These are phyloP conservation scores for Saussurea involucrata DNA, from an alignment of 129 eudicot species.

Conservation along the genomic window DNA sequence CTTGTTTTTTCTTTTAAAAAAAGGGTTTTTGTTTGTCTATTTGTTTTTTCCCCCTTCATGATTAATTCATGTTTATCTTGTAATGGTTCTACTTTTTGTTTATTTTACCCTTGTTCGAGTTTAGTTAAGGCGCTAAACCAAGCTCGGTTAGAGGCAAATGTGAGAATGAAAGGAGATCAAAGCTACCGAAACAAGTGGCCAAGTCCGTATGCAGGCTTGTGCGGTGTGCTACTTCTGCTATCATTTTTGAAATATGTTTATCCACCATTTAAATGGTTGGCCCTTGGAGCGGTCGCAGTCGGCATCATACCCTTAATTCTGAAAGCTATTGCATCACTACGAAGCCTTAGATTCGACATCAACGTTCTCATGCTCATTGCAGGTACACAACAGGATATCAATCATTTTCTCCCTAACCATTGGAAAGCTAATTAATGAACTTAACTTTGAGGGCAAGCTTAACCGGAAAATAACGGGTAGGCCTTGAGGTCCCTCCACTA, in stretches of 20 bases:
- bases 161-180: constrained; percentile 42
- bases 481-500: no score
- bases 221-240: constrained; percentile 51
- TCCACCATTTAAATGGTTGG: constrained; percentile 69
- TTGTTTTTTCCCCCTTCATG: not conserved
- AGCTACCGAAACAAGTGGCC: constrained; percentile 75
- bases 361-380: constrained; percentile 70
- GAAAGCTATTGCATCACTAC: constrained; percentile 46
- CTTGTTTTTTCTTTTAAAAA: not conserved
- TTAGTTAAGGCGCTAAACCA: constrained; percentile 72
- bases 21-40: not conserved
- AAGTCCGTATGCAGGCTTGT: constrained; percentile 47
- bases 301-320: constrained; percentile 52
- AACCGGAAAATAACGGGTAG: not conserved
- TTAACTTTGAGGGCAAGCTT: not conserved
- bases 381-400: constrained; percentile 37
- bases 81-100: not conserved
- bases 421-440: not conserved
- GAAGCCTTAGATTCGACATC: constrained; percentile 55
- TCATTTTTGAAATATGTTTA: constrained; percentile 54
- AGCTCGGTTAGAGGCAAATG: constrained; percentile 73
- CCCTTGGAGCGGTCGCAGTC: constrained; percentile 55
- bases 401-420: not conserved
- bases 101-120: not conserved
- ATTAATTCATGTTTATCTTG: not conserved